Evolutionary conservation across 768 basidiomycete genomes (phyloP).

Genomic region (Cantharellus cinnabarinus): DNA sequence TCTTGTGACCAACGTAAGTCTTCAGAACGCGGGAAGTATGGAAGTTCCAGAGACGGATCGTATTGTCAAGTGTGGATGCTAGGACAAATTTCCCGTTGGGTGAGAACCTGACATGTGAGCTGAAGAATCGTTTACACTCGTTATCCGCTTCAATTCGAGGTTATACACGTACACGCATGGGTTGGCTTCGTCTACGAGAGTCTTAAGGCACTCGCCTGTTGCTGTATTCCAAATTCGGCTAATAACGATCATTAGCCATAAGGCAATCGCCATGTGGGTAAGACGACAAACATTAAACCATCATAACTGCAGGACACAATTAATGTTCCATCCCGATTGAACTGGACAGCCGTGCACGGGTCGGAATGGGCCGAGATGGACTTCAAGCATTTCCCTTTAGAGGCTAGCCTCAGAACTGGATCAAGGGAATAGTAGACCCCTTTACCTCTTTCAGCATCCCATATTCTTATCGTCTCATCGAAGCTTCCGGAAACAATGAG

Average conservation of each 20-base stretch:
- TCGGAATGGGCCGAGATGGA: constrained; percentile 91
- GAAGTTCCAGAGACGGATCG: constrained; percentile 86
- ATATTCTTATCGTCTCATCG: constrained; percentile 91
- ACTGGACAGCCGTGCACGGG: constrained; percentile 84
- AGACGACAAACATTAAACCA: constrained; percentile 47
- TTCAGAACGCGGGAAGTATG: constrained; percentile 81
- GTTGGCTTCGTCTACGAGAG: constrained; percentile 88
- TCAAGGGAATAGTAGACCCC: not conserved
- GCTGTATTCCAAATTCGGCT: constrained; percentile 97
- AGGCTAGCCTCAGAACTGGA: not conserved
- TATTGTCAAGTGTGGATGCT: constrained; percentile 84
- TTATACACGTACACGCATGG: constrained; percentile 49
- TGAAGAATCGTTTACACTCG: constrained; percentile 13
- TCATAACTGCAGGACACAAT: constrained; percentile 94
- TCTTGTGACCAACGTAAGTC: constrained; percentile 73
- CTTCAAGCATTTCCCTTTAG: constrained; percentile 58
- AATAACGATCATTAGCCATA: not conserved
- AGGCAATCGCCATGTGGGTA: not conserved
- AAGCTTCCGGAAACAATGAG: constrained; percentile 84
- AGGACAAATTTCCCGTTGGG: constrained; percentile 83
- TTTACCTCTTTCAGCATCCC: constrained; percentile 81
- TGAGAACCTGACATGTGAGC: constrained; percentile 78
- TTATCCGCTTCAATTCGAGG: not conserved
- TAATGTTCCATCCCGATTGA: constrained; percentile 87
- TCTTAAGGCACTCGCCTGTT: constrained; percentile 94